A percentile compares a stretch with the other conserved stretches of the same genome.
Evolutionary conservation across 768 basidiomycete genomes (phyloP).

Genomic region (Leccinum broughii): DNA sequence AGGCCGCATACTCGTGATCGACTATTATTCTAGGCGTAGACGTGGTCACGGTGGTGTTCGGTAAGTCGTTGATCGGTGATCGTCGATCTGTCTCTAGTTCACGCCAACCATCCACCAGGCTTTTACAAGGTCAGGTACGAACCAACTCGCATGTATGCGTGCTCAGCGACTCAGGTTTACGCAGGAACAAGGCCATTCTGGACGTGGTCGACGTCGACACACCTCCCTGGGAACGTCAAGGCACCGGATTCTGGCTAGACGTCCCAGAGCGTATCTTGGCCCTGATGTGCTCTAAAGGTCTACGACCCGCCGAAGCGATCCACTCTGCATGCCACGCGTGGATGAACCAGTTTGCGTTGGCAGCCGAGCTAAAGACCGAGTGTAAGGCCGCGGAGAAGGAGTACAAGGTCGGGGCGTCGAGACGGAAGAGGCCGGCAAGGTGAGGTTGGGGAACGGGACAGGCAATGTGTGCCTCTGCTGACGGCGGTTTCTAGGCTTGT

Average conservation of each 20-base stretch:
- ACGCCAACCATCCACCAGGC: conserved; percentile 41
- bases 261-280: conserved; percentile 55
- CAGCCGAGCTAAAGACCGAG: conserved; percentile 73
- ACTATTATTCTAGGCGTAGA: conserved; percentile 48
- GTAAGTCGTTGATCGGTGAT: conserved; percentile 39
- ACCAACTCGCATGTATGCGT: not conserved
- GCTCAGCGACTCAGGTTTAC: conserved; percentile 1
- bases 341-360: conserved; percentile 72
- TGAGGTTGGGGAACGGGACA: not conserved
- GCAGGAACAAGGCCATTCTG: conserved; percentile 61
- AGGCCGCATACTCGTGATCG: not conserved
- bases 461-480: not conserved
- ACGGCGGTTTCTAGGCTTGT: conserved; percentile 52
- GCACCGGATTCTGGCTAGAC: conserved; percentile 81
- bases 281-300: conserved; percentile 51
- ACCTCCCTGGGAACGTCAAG: conserved; percentile 72
- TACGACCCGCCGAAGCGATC: conserved; percentile 76
- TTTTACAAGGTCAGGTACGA: conserved; percentile 76
- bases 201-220: conserved; percentile 79
- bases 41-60: conserved; percentile 71
- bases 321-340: conserved; percentile 86
- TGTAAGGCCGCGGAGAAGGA: conserved; percentile 82
- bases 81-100: not conserved
- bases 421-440: conserved; percentile 64
- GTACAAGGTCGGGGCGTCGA: conserved; percentile 50